These are phyloP conservation scores for Epichloe scottii DNA, from an alignment of 2,329 filamentous ascomycete species.

Conservation along the genomic window DNA sequence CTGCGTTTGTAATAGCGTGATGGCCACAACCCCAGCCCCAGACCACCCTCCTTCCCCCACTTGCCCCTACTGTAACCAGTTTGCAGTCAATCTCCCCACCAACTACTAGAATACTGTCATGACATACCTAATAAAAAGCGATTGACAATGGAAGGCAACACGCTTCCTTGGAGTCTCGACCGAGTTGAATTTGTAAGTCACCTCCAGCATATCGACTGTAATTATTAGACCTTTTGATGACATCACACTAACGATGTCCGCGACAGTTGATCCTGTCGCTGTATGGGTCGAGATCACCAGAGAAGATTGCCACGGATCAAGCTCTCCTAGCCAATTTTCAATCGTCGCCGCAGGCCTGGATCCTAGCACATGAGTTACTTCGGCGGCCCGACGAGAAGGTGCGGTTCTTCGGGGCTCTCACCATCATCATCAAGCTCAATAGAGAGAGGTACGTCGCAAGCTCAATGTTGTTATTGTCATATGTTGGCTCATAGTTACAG, in stretches of 20 bases:
- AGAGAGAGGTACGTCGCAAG: conserved; percentile 53
- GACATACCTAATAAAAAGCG: neutral
- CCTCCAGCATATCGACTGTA: neutral
- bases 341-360: conserved; percentile 70
- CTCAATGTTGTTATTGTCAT: conserved; percentile 12
- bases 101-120: conserved; percentile 1
- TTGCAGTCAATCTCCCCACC: neutral
- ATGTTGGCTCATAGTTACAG: conserved; percentile 16
- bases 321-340: conserved; percentile 69
- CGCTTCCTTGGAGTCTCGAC: conserved; percentile 10
- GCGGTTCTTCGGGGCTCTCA: conserved; percentile 85
- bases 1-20: neutral
- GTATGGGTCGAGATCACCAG: conserved; percentile 38
- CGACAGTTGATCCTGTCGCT: conserved; percentile 36
- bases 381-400: conserved; percentile 58
- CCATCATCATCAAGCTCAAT: conserved; percentile 89
- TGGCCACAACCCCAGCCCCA: neutral
- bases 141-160: conserved; percentile 9
- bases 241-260: conserved; percentile 7
- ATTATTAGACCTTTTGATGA: neutral
- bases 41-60: neutral
- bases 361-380: conserved; percentile 66
- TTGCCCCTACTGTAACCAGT: neutral
- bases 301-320: conserved; percentile 43
- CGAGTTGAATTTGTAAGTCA: conserved; percentile 15